Evolutionary conservation across 176 grass and related monocot genomes (phyloP), one percentile per base, ranked within the genome.

Genomic region (Puya raimondii): DNA sequence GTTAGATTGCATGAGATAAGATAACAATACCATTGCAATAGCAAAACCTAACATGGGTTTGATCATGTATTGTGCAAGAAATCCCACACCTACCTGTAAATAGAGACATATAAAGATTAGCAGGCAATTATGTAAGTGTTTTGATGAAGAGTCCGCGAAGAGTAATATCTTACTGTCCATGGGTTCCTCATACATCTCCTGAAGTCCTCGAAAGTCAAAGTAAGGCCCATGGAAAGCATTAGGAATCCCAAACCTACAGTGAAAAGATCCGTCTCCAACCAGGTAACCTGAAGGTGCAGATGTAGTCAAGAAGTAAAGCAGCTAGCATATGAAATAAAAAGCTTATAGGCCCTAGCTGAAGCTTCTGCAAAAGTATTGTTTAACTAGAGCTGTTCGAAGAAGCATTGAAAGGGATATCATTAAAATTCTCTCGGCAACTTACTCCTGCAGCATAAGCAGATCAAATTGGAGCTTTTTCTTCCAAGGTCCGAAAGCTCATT

Each of bases 201-300:
- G 80, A 99, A 99, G 90, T 99, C 94, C 47, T 99, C 89, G 47
- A 99, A 93, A 69, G 87, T 90, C 67, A 99, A 81, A 49, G 94
- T 99, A 51, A 99, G 72, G 70, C 94, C 94, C 94, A 99, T 93
- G 2, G 94, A 99, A 20, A 93, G 80, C 94, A 93, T 99, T 52
- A 99, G 84, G 18, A 99, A 99, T 70, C 94, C 89, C 72, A 99
- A 83, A 23, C 87, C 87, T 1, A 90, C 13, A 33, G 89, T 99
- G 75, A 99, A 99, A 74, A 99, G 89, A 75, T 99, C 89, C 0
- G 94, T 99, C 67, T 93, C 89, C 80, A 99, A 75, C 89, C 94
- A 99, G 59, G 94, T 99, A 75, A 99, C 94, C 94, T 93, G 74
- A 69, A 21, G 12, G 29, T 53, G 53, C 63, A 25, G 70, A 75